These are phyloP conservation scores for Coniochaeta prunicola DNA, from an alignment of 2,329 filamentous ascomycete genomes.

Conservation along the genomic window DNA sequence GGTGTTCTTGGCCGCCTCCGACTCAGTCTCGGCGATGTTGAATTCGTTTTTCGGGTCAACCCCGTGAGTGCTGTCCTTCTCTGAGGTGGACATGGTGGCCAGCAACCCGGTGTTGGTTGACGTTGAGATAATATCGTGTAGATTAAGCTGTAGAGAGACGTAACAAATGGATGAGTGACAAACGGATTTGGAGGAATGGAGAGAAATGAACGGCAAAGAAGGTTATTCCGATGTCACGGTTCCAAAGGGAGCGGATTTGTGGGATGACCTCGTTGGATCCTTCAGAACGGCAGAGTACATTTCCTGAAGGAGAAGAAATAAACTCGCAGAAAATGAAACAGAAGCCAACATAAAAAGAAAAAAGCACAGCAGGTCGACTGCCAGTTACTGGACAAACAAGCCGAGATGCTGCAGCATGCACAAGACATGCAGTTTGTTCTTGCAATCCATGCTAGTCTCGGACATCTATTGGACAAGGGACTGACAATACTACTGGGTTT, in stretches of 20 bases:
- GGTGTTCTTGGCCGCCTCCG: neutral
- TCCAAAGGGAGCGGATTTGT: neutral
- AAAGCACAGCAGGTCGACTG: neutral
- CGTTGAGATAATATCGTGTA: neutral
- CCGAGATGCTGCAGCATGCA: neutral
- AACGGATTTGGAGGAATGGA: neutral
- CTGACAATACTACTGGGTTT: neutral
- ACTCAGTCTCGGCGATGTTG: slow-evolving; percentile 3
- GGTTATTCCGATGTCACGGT: neutral
- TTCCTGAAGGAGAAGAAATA: neutral
- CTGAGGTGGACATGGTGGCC: slow-evolving; percentile 10
- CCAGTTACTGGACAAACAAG: neutral
- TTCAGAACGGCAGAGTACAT: neutral
- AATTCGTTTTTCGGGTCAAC: slow-evolving; percentile 7
- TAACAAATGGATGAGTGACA: neutral
- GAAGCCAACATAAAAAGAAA: neutral
- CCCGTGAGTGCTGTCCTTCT: neutral
- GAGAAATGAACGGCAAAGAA: neutral
- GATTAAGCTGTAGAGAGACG: neutral
- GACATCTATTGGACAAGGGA: neutral
- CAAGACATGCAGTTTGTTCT: neutral
- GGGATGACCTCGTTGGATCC: neutral
- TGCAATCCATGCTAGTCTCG: neutral
- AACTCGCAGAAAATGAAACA: neutral
- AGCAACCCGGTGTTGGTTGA: neutral